Evolutionary conservation across 768 basidiomycete genomes (phyloP).

Genomic region (Suillus subluteus): DNA sequence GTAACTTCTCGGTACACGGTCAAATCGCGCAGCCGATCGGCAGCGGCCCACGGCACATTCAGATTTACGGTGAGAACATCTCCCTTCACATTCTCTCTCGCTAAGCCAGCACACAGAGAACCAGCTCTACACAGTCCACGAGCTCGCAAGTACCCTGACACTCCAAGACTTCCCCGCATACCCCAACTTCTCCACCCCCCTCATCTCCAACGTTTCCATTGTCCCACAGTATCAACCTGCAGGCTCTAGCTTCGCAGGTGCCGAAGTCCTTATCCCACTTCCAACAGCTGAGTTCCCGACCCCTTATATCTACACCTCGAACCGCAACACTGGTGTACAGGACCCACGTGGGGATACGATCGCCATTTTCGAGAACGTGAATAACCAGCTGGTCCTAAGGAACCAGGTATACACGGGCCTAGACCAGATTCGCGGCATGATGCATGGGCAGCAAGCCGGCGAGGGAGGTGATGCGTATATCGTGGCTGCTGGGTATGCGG

Average conservation of each 20-base stretch:
- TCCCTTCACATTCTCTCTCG: not conserved
- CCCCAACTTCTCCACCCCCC: conserved; percentile 53
- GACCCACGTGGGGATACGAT: conserved; percentile 65
- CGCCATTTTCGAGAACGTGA: conserved; percentile 57
- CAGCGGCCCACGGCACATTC: conserved; percentile 65
- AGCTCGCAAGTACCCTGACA: conserved; percentile 58
- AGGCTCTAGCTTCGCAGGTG: conserved; percentile 50
- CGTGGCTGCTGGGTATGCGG: conserved; percentile 56
- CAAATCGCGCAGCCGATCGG: conserved; percentile 61
- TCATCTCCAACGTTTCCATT: conserved; percentile 54
- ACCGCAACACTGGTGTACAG: conserved; percentile 58
- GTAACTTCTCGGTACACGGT: conserved; percentile 58
- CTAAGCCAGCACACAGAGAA: conserved; percentile 39
- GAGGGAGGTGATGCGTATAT: conserved; percentile 54
- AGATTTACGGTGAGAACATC: conserved; percentile 34
- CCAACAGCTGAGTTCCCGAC: conserved; percentile 48
- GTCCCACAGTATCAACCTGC: conserved; percentile 45
- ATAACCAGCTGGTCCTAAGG: conserved; percentile 43
- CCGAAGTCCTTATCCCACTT: conserved; percentile 64
- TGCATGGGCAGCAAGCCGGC: conserved; percentile 48
- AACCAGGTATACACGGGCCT: conserved; percentile 65
- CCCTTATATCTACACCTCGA: conserved; percentile 67
- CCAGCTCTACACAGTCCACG: conserved; percentile 56
- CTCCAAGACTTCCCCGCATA: conserved; percentile 52
- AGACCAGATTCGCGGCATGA: conserved; percentile 69